Conservation (phyloP, 2,329 filamentous ascomycete species). For the Albophoma yamanashiensis region DNA sequence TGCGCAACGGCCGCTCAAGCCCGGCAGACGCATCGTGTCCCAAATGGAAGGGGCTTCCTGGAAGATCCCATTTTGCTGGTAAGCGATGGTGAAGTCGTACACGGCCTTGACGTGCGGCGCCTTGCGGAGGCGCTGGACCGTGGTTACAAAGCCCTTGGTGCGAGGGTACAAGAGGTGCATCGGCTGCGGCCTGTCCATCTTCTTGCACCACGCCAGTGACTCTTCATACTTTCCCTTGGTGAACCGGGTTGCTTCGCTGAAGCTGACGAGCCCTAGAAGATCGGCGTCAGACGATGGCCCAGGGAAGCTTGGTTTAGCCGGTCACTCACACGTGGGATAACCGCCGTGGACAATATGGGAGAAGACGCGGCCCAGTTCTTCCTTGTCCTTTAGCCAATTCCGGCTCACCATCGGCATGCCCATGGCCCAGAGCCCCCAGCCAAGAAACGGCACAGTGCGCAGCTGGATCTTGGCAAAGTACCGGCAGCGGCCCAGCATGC, state of each 20-base stretch:
- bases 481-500: constrained; percentile 50
- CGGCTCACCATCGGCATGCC: constrained; percentile 53
- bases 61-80: constrained; percentile 32
- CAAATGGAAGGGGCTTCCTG: constrained; percentile 39
- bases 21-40: constrained; percentile 34
- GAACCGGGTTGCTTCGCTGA: constrained; percentile 52
- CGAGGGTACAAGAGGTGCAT: constrained; percentile 49
- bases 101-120: constrained; percentile 41
- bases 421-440: constrained; percentile 55
- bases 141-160: constrained; percentile 50
- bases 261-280: constrained; percentile 48
- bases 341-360: constrained; percentile 36
- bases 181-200: constrained; percentile 37
- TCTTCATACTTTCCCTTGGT: constrained; percentile 41
- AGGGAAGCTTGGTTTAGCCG: background rate
- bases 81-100: constrained; percentile 45
- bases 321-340: constrained; percentile 46
- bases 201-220: constrained; percentile 40
- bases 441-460: constrained; percentile 47
- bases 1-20: constrained; percentile 25
- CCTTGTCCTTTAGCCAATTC: constrained; percentile 45
- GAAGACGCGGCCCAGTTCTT: constrained; percentile 47
- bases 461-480: constrained; percentile 54
- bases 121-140: constrained; percentile 42
- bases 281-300: background rate